Evolutionary conservation across 306 rosid species (phyloP).

Genomic region (Rosa lucieae): DNA sequence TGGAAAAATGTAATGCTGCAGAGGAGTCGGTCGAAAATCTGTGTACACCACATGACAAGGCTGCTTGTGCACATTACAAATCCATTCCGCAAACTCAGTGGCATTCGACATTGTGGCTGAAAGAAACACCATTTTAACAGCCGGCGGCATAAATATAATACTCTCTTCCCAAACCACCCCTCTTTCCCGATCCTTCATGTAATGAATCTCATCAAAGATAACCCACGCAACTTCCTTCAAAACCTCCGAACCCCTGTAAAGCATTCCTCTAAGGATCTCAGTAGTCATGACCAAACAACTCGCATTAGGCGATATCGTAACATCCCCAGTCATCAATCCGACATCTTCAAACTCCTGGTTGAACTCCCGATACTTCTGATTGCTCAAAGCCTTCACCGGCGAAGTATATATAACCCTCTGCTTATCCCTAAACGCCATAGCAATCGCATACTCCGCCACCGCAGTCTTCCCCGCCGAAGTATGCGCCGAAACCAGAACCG

Average conservation of each 20-base stretch:
- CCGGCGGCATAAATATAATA: slow-evolving; percentile 88
- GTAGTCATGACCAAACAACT: slow-evolving; percentile 92
- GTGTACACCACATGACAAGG: slow-evolving; percentile 98
- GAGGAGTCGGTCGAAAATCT: slow-evolving; percentile 88
- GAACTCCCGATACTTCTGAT: slow-evolving; percentile 88
- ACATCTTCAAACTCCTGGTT: slow-evolving; percentile 83
- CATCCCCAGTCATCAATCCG: slow-evolving; percentile 97
- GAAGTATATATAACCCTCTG: slow-evolving; percentile 93
- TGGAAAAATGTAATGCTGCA: slow-evolving; percentile 90
- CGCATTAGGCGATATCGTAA: slow-evolving; percentile 81
- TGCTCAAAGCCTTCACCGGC: slow-evolving; percentile 86
- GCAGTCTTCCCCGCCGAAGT: slow-evolving; percentile 98
- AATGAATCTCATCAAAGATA: slow-evolving; percentile 92
- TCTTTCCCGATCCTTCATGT: slow-evolving; percentile 94
- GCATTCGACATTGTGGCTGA: slow-evolving; percentile 98
- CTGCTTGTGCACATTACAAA: slow-evolving; percentile 82
- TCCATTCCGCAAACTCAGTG: slow-evolving; percentile 95
- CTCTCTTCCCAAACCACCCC: slow-evolving; percentile 99
- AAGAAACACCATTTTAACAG: slow-evolving; percentile 89
- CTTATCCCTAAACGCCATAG: slow-evolving; percentile 86
- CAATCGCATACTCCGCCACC: slow-evolving; percentile 93
- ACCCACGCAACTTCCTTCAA: slow-evolving; percentile 96
- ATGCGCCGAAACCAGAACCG: slow-evolving; percentile 90
- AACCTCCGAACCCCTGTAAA: slow-evolving; percentile 88
- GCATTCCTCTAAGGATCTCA: slow-evolving; percentile 91